These are phyloP conservation scores for Venturia pyrina DNA, from an alignment of 2,329 filamentous ascomycete genomes.

Conservation along the genomic window DNA sequence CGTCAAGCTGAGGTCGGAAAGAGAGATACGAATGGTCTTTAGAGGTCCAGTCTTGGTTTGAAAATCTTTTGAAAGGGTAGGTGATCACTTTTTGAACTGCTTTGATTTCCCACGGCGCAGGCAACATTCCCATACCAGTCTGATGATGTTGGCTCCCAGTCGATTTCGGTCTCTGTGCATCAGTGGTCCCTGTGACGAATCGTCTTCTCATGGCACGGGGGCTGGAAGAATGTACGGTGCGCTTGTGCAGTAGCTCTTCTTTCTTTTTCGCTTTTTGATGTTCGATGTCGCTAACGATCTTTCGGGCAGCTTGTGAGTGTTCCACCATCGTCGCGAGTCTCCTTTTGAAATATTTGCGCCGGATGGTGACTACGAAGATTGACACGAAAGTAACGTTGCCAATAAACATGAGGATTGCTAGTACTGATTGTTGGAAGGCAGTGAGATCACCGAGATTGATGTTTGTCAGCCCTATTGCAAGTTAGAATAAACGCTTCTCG, in stretches of 20 bases:
- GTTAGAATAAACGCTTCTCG: slow-evolving; percentile 5
- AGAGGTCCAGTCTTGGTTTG: slow-evolving; percentile 17
- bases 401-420: slow-evolving; percentile 21
- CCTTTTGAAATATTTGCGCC: slow-evolving; percentile 20
- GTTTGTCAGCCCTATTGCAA: too few relatives aligned
- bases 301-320: slow-evolving; percentile 18
- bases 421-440: slow-evolving; percentile 21
- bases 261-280: slow-evolving; percentile 7
- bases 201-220: neutral
- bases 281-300: slow-evolving; percentile 18
- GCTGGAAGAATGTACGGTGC: neutral
- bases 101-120: slow-evolving; percentile 23
- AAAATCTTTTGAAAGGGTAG: slow-evolving; percentile 17
- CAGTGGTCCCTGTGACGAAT: neutral
- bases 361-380: slow-evolving; percentile 21
- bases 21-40: slow-evolving; percentile 20
- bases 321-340: slow-evolving; percentile 22
- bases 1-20: slow-evolving; percentile 17
- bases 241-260: neutral
- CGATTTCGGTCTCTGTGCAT: slow-evolving; percentile 12
- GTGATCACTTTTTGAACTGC: slow-evolving; percentile 18
- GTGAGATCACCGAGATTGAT: slow-evolving; percentile 14
- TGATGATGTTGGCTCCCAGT: slow-evolving; percentile 20
- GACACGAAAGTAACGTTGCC: slow-evolving; percentile 24
- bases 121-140: slow-evolving; percentile 21